Evolutionary conservation across 108 stramenopile genomes (phyloP).

Genomic region (Fragilaria crotonensis): DNA sequence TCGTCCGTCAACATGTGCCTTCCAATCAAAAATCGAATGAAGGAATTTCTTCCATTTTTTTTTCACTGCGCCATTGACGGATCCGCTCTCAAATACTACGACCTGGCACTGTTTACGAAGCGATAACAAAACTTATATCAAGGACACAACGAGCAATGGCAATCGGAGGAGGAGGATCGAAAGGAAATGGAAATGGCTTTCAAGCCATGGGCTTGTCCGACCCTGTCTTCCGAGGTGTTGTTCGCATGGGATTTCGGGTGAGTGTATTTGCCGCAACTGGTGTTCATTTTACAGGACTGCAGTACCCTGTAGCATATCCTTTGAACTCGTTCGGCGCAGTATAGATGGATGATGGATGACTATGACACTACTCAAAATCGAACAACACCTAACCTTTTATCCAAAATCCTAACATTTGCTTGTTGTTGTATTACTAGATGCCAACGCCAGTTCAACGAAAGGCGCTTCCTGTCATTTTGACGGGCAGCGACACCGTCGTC

Average conservation of each 20-base stretch:
- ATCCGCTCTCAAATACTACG: too few species aligned
- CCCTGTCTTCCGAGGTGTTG: constrained; percentile 70
- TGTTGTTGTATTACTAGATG: constrained; percentile 16
- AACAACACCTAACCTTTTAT: neutral
- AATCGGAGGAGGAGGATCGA: constrained; percentile 5
- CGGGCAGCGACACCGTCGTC: constrained; percentile 87
- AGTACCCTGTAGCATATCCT: neutral
- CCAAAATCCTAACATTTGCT: too few species aligned
- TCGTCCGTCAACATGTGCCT: too few species aligned
- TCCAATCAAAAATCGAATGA: too few species aligned
- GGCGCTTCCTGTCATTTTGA: constrained; percentile 83
- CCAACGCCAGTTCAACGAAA: constrained; percentile 99
- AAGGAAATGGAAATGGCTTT: constrained; percentile 60
- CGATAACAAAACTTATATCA: too few species aligned
- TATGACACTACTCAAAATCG: neutral
- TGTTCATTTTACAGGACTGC: neutral
- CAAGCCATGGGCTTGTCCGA: constrained; percentile 73
- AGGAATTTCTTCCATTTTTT: too few species aligned
- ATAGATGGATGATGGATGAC: constrained; percentile 1
- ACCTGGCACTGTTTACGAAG: too few species aligned
- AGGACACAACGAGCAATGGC: too few species aligned
- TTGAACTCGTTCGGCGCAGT: too few species aligned
- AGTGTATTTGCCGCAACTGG: neutral
- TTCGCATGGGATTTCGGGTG: constrained; percentile 86
- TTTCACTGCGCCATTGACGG: too few species aligned